Percentiles rank a stretch among this genome's conserved stretches.
Evolutionary conservation across 2,329 filamentous ascomycete species (phyloP).

Genomic region (Stagonosporopsis vannaccii): DNA sequence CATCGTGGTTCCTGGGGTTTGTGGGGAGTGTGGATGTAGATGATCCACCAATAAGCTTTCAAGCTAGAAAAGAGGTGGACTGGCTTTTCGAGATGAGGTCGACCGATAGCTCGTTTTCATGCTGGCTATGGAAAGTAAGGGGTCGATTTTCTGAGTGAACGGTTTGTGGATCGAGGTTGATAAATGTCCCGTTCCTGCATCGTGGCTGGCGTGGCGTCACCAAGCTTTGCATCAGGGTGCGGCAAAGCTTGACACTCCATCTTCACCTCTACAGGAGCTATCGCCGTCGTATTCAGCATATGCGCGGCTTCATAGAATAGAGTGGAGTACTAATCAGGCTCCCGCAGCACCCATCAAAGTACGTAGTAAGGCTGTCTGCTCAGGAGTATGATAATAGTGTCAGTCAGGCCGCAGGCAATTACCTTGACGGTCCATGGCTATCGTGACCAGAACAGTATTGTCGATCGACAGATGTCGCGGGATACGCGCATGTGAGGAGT

Average conservation of each 20-base stretch:
- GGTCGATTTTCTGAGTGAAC: neutral
- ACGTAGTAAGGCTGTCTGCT: neutral
- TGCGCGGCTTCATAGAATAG: neutral
- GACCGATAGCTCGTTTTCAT: neutral
- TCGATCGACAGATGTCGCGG: neutral
- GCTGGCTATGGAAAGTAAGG: neutral
- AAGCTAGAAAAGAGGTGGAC: neutral
- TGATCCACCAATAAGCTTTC: conserved; percentile 32
- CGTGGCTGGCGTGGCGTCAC: conserved; percentile 7
- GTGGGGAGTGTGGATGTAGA: conserved; percentile 24
- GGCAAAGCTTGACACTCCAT: conserved; percentile 11
- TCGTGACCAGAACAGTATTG: neutral
- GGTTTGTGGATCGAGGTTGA: neutral
- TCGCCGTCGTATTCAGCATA: neutral
- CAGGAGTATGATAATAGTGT: neutral
- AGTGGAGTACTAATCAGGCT: neutral
- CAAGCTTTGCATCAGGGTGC: conserved; percentile 8
- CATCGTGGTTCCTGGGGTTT: conserved; percentile 16
- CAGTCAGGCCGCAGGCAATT: neutral
- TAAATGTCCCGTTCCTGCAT: conserved; percentile 2
- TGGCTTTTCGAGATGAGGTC: neutral
- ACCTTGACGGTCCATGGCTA: neutral
- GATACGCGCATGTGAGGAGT: neutral
- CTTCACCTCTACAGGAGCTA: neutral
- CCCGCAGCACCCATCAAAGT: neutral